Base-by-base conservation (phyloP, 2,329 filamentous ascomycete species). In the Exserohilum turcica region DNA sequence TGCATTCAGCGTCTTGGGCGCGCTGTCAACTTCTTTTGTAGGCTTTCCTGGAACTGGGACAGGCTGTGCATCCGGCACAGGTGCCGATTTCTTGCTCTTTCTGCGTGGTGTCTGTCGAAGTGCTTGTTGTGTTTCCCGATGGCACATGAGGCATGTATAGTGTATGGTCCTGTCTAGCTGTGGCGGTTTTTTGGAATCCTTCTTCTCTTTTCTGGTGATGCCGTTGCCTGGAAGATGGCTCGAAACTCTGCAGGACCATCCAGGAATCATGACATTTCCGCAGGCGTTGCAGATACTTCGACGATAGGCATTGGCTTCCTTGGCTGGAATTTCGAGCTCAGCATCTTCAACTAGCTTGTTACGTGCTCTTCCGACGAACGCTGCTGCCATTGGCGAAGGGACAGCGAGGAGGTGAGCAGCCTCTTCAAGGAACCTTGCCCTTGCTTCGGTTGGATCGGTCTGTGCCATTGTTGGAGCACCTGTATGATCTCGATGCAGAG, bases 1-100 rank as follows among this genome's bases (percentile, higher is more conserved):
- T 29, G 70, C 65, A 48, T 73, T 82, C 12, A 76, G 71, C 37
- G 80, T 66, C 56, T 71, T 73, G 21, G 55, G 49, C 19, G 61
- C 40, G 38, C 38, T 50, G 7, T 49, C 46, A 12, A 61, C 57
- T 29, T 65, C 51, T 10, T 46, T 52, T n/a, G 40, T 39, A 18
- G 45, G 31, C 24, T 46, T 54, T 24, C 29, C 29, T 31, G 33
- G 8, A 7, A 47, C 36, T 16, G 37, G 51, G 32, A 15, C 36
- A 18, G 42, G 39, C 15, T 45, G 35, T 12, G 48, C 18, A 29
- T 54, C 31, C 29, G 38, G 47, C 12, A 18, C 42, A 9, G 46
- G 21, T 29, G 61, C 47, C 4, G 47, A 31, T 32, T 44, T 64
- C 21, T 58, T 61, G 15, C 65, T 37, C 42, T 61, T 63, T 45